Percentiles rank a stretch among this genome's conserved stretches.
phyloP scores from a whole-genome alignment of 2,329 filamentous ascomycete species.

The Neofusicoccum laricinum region DNA sequence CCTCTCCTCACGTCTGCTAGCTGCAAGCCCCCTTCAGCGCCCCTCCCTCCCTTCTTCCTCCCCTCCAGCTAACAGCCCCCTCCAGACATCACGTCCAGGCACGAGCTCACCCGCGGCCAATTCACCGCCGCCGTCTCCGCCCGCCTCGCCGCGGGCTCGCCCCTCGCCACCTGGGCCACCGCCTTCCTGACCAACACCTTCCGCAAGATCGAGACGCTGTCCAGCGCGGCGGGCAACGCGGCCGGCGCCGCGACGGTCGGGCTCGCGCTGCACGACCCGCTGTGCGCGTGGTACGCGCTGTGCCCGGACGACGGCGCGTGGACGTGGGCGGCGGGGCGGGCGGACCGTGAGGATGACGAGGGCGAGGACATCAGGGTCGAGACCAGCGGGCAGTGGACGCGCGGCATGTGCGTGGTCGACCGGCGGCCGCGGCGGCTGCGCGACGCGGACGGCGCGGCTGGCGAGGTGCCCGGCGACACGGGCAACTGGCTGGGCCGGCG shows the following conservation, averaged over 20 bases:
- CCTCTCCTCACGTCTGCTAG: not conserved
- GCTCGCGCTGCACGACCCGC: conserved; percentile 48
- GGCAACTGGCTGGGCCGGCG: conserved; percentile 70
- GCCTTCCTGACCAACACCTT: conserved; percentile 48
- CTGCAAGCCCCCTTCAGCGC: too few relatives aligned
- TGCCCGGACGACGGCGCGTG: not conserved
- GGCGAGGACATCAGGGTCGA: conserved; percentile 83
- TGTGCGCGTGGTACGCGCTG: conserved; percentile 37
- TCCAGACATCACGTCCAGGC: conserved; percentile 44
- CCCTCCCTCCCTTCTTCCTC: too few relatives aligned
- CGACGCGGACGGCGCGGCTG: conserved; percentile 29
- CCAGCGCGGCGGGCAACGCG: conserved; percentile 27
- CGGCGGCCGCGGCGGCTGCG: conserved; percentile 59
- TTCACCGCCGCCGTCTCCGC: conserved; percentile 33
- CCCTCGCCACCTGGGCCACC: conserved; percentile 44
- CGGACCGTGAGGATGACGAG: conserved; percentile 24
- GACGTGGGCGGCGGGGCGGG: not conserved
- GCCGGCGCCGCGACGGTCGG: conserved; percentile 34
- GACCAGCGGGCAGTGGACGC: conserved; percentile 88
- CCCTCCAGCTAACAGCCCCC: not conserved
- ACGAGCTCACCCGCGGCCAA: conserved; percentile 40
- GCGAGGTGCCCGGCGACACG: conserved; percentile 65
- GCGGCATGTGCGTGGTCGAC: conserved; percentile 87
- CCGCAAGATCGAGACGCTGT: conserved; percentile 41
- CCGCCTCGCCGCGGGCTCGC: conserved; percentile 30